These are phyloP conservation scores for Penicillium antarcticum DNA, from an alignment of 495 filamentous ascomycete species.

Conservation along the genomic window DNA sequence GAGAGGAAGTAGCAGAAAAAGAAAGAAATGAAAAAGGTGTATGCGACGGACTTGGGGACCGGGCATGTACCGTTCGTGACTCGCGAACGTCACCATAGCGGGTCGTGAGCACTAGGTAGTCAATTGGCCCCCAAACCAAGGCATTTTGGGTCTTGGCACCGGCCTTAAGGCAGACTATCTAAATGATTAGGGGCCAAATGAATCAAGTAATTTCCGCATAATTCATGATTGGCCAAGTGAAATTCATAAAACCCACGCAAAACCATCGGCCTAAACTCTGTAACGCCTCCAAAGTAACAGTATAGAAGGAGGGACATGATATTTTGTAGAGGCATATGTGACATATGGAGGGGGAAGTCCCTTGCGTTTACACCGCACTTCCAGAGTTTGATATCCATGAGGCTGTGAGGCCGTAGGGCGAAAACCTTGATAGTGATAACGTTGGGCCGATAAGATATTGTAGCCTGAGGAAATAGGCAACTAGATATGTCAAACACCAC, in stretches of 20 bases:
- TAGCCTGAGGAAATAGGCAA: background rate
- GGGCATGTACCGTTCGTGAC: too few species aligned
- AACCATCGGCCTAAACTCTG: too few species aligned
- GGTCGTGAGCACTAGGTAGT: background rate
- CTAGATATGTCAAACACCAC: constrained; percentile 13
- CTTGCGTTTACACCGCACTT: background rate
- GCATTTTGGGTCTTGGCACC: background rate
- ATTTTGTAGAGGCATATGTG: too few species aligned
- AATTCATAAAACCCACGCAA: background rate
- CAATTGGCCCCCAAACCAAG: background rate
- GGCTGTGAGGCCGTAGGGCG: background rate
- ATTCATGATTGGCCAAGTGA: background rate
- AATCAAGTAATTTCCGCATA: background rate
- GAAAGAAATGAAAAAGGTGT: background rate
- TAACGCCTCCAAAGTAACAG: too few species aligned
- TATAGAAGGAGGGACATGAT: too few species aligned
- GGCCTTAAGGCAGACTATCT: background rate
- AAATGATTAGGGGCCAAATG: background rate
- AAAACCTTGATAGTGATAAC: constrained; percentile 1
- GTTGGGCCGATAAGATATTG: background rate
- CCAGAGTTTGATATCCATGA: background rate
- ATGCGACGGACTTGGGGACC: too few species aligned
- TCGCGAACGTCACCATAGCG: constrained; percentile 4
- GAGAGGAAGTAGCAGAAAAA: background rate
- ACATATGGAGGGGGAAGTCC: too few species aligned